These are phyloP conservation scores for Plenodomus biglobosus DNA, from an alignment of 2,329 filamentous ascomycete genomes.

Conservation along the genomic window DNA sequence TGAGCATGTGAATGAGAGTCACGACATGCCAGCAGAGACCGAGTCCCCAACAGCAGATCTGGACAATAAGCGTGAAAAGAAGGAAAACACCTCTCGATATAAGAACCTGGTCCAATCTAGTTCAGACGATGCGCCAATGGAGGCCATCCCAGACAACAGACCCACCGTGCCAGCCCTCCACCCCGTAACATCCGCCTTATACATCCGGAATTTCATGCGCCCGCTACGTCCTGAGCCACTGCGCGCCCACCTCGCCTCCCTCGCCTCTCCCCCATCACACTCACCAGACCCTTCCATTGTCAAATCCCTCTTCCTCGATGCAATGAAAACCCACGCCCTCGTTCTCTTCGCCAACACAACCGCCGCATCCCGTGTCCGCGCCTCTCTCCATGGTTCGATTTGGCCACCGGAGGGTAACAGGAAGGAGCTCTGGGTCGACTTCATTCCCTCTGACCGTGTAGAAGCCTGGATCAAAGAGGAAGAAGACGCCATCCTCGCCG, in stretches of 20 bases:
- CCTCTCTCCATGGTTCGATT: slow-evolving; percentile 71
- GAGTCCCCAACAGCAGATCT: slow-evolving; percentile 5
- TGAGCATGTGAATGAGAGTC: slow-evolving; percentile 3
- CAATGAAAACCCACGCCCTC: slow-evolving; percentile 85
- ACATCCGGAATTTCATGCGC: slow-evolving; percentile 88
- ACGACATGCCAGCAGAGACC: slow-evolving; percentile 2
- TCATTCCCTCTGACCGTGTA: slow-evolving; percentile 75
- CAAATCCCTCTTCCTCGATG: slow-evolving; percentile 74
- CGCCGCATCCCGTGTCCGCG: slow-evolving; percentile 75
- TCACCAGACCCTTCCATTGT: slow-evolving; percentile 59
- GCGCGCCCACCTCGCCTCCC: slow-evolving; percentile 65
- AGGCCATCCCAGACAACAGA: slow-evolving; percentile 32
- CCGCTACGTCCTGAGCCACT: slow-evolving; percentile 72
- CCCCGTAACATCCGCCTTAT: slow-evolving; percentile 57
- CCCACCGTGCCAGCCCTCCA: slow-evolving; percentile 45
- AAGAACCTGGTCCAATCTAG: slow-evolving; percentile 35
- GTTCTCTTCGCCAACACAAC: slow-evolving; percentile 68
- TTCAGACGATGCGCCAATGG: slow-evolving; percentile 8
- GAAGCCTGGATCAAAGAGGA: slow-evolving; percentile 67
- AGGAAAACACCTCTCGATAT: slow-evolving; percentile 39
- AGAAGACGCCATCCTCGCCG: slow-evolving; percentile 32
- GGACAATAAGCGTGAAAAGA: slow-evolving; percentile 22
- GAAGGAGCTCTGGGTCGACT: slow-evolving; percentile 85
- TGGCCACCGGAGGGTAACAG: slow-evolving; percentile 88
- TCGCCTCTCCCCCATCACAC: slow-evolving; percentile 63